Base-by-base conservation (phyloP, 257 asterid species). In the Solanum raphanifolium region DNA sequence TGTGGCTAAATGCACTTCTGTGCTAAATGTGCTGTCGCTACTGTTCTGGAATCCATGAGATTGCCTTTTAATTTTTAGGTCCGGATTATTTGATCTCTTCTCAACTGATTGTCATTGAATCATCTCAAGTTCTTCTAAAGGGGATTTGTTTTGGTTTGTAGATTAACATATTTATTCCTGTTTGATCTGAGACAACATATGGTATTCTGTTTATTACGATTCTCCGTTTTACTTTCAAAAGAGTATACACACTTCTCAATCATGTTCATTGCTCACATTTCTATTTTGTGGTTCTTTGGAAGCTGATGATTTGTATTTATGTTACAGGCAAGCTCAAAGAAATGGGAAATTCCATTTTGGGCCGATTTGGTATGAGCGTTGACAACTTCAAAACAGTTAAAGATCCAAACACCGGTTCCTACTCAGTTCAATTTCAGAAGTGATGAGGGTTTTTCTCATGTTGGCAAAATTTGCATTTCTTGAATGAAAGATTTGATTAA, bases 351-450 rank as follows among this genome's bases (percentile, higher is more conserved):
- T 94, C 98, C 34, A 88, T 95, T 90, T 92, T 96, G 90, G 98
- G 98, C 23, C 96, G 96, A 81, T 96, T 96, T 87, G 99, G 99
- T 72, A 95, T 96, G 99, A 95, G 98, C n/a, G 89, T 91, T 1
- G 98, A 96, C 95, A 96, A 96, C 88, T 95, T 95, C 83, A 96
- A 96, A 91, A 94, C 99, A 35, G 98, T 96, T 34, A 90, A 96
- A 89, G 99, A 96, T 90, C 98, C 99, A 34, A 96, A 93, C 52
- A 93, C 98, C 18, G 99, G 99, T 78, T 96, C 98, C 83, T 96
- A 95, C 89, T 96, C 99, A 9, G 16, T 96, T 83, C 89, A 93
- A 25, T 94, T 95, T 83, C 98, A 95, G 90, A 71, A 71, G 83
- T 86, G 66, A 55, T 46, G 16, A 32, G 20, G 69, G 31, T 0